Evolutionary conservation across 345 rosid species (phyloP).

Genomic region (Punica granatum): DNA sequence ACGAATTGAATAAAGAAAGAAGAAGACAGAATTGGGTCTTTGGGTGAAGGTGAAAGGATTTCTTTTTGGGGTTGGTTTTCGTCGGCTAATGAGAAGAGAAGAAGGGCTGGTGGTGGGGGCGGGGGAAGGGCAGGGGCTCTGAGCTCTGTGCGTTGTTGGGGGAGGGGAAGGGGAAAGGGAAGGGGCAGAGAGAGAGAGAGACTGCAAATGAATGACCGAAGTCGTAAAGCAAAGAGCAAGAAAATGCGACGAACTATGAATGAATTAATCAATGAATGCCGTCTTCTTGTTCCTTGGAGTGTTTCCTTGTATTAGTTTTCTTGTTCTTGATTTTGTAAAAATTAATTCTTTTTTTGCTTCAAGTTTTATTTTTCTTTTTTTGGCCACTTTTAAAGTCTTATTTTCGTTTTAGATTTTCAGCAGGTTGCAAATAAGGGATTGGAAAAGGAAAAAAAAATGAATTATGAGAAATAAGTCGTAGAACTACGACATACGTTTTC

Average conservation of each 20-base stretch:
- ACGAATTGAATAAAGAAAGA: constrained; percentile 10
- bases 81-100: background rate
- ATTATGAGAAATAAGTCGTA: too few species aligned
- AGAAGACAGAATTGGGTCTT: background rate
- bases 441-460: too few species aligned
- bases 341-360: background rate
- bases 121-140: too few species aligned
- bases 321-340: background rate
- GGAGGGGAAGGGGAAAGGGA: too few species aligned
- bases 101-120: too few species aligned
- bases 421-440: too few species aligned
- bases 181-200: background rate
- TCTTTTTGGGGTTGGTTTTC: background rate
- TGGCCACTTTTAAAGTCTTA: background rate
- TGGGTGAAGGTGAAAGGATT: too few species aligned
- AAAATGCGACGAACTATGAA: background rate
- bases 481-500: too few species aligned
- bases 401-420: background rate
- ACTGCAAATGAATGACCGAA: background rate
- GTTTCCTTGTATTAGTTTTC: too few species aligned
- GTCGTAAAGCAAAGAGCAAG: constrained; percentile 1
- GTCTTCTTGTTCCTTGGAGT: background rate
- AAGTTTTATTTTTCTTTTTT: background rate
- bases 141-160: background rate
- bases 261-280: background rate